These are phyloP conservation scores for Lasiosphaeria miniovina DNA, from an alignment of 495 filamentous ascomycete genomes.

Conservation along the genomic window DNA sequence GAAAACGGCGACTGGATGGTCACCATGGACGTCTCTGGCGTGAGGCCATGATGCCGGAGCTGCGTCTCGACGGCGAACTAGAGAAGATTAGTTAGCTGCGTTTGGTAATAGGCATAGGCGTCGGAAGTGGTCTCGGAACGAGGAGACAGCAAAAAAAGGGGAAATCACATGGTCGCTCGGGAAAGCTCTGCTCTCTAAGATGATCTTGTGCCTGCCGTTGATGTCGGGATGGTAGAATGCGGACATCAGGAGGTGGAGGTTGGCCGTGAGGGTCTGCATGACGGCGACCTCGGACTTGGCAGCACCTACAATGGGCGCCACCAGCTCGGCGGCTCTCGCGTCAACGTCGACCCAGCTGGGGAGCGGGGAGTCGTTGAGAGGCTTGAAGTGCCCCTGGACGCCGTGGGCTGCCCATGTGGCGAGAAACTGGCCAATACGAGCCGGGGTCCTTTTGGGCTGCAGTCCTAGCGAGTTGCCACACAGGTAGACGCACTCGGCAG, in stretches of 20 bases:
- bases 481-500: slow-evolving; percentile 63
- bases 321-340: slow-evolving; percentile 63
- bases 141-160: neutral
- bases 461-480: slow-evolving; percentile 96
- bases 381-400: slow-evolving; percentile 89
- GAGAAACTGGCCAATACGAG: slow-evolving; percentile 74
- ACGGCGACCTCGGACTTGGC: slow-evolving; percentile 75
- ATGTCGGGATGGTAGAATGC: slow-evolving; percentile 82
- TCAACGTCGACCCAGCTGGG: slow-evolving; percentile 82
- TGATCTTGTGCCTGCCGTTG: slow-evolving; percentile 76
- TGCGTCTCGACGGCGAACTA: slow-evolving; percentile 89
- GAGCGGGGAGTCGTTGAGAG: slow-evolving; percentile 70
- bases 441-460: slow-evolving; percentile 70
- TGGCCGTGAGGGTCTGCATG: slow-evolving; percentile 91
- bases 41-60: slow-evolving; percentile 71
- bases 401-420: slow-evolving; percentile 86
- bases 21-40: slow-evolving; percentile 69
- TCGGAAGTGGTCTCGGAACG: neutral
- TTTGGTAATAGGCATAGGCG: neutral
- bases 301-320: slow-evolving; percentile 86
- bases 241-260: slow-evolving; percentile 86
- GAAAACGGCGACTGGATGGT: slow-evolving; percentile 61
- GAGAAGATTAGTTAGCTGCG: neutral
- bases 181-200: slow-evolving; percentile 91
- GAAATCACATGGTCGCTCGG: slow-evolving; percentile 75